Conservation (phyloP, 2,329 filamentous ascomycete genomes). For the Fusarium decemcellulare region DNA sequence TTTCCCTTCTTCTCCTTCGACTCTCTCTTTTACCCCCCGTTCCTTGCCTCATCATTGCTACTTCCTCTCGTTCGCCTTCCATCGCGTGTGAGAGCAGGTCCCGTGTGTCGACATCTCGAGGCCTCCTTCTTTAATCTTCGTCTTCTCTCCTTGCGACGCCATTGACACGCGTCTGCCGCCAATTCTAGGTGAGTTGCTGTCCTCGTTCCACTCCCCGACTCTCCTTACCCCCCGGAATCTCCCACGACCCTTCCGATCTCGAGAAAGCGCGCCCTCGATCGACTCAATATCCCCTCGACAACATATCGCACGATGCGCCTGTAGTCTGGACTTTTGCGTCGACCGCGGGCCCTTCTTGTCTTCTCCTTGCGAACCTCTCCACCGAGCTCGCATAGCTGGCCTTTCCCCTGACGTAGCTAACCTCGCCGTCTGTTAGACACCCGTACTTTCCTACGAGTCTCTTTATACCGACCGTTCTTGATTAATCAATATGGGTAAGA, state of each 20-base stretch:
- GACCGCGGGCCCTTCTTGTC: slow-evolving; percentile 17
- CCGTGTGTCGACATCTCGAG: slow-evolving; percentile 38
- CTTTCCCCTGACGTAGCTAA: slow-evolving; percentile 47
- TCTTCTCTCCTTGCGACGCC: slow-evolving; percentile 48
- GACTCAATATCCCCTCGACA: slow-evolving; percentile 17
- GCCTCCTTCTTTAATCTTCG: slow-evolving; percentile 44
- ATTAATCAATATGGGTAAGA: slow-evolving; percentile 60
- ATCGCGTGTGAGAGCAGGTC: slow-evolving; percentile 47
- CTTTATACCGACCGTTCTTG: slow-evolving; percentile 54
- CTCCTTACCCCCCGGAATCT: slow-evolving; percentile 16
- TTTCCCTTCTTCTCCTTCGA: slow-evolving; percentile 48
- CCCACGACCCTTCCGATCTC: slow-evolving; percentile 10
- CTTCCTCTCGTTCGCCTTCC: slow-evolving; percentile 50
- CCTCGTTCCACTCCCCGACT: slow-evolving; percentile 41
- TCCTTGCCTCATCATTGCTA: slow-evolving; percentile 55
- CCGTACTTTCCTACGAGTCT: slow-evolving; percentile 49
- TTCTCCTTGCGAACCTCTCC: slow-evolving; percentile 18
- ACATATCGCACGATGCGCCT: slow-evolving; percentile 17
- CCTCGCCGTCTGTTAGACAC: slow-evolving; percentile 37
- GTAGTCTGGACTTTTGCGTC: slow-evolving; percentile 8
- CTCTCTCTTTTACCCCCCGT: slow-evolving; percentile 44
- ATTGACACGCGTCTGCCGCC: slow-evolving; percentile 53
- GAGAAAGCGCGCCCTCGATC: slow-evolving; percentile 38
- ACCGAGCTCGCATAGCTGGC: slow-evolving; percentile 41
- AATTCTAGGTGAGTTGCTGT: slow-evolving; percentile 46